phyloP scores from a whole-genome alignment of 257 asterid species.

The Solanum medicagineum region DNA sequence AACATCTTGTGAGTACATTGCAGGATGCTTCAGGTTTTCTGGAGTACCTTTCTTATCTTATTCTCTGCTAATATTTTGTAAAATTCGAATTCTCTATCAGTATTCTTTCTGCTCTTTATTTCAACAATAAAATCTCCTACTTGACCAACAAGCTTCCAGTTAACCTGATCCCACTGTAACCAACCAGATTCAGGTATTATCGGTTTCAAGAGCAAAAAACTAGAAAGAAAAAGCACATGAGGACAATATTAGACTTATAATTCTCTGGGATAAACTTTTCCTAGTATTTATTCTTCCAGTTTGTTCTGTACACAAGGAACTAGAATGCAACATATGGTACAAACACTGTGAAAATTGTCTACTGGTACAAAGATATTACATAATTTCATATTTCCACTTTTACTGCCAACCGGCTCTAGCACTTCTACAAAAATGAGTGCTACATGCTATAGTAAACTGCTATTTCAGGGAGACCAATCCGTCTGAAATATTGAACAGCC shows the following conservation, averaged over 20 bases:
- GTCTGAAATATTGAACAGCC: conserved; percentile 49
- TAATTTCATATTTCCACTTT: background rate
- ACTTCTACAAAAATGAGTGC: conserved; percentile 24
- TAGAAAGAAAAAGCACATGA: background rate
- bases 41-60: background rate
- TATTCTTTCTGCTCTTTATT: background rate
- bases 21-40: background rate
- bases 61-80: background rate
- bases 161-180: background rate
- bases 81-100: background rate
- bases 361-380: conserved; percentile 25
- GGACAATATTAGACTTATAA: background rate
- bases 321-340: background rate
- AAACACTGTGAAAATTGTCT: background rate
- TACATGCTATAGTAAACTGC: conserved; percentile 11
- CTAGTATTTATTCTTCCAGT: background rate
- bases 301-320: background rate
- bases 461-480: conserved; percentile 46
- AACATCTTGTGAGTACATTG: background rate
- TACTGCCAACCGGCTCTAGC: conserved; percentile 5
- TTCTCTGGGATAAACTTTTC: background rate
- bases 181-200: background rate
- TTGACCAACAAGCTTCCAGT: background rate
- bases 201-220: background rate
- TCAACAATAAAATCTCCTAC: background rate